A percentile compares a stretch with the other conserved stretches of the same genome.
Evolutionary conservation across 1,284 basidiomycete genomes (phyloP).

Genomic region (Cyathus olla): DNA sequence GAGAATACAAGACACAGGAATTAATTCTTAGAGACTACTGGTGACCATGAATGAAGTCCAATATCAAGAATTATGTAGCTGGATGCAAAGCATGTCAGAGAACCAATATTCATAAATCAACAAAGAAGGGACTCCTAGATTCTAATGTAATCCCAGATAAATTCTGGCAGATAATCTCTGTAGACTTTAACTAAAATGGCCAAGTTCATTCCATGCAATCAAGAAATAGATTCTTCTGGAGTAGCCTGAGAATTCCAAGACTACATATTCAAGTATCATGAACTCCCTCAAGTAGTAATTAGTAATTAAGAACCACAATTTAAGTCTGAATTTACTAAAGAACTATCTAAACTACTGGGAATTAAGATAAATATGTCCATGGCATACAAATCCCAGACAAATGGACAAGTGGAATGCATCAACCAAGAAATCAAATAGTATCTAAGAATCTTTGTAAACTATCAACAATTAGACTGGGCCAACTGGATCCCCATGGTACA

Average conservation of each 20-base stretch:
- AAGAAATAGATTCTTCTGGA: no score
- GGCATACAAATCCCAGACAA: slow-evolving; percentile 45
- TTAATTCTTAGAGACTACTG: slow-evolving; percentile 48
- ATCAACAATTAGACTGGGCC: no score
- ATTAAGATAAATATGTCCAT: slow-evolving; percentile 36
- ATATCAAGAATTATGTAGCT: no score
- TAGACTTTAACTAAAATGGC: slow-evolving; percentile 48
- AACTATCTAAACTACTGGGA: slow-evolving; percentile 28
- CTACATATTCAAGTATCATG: no score
- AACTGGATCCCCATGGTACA: no score
- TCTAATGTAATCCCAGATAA: slow-evolving; percentile 32
- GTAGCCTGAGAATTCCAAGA: no score
- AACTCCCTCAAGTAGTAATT: no score
- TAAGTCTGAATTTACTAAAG: slow-evolving; percentile 38
- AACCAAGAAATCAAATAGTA: slow-evolving; percentile 51
- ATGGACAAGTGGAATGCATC: slow-evolving; percentile 46
- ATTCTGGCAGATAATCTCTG: slow-evolving; percentile 41
- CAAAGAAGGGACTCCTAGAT: no score
- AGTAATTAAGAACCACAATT: no score
- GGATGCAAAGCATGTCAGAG: no score
- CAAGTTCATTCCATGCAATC: slow-evolving; percentile 39
- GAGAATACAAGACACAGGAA: slow-evolving; percentile 46
- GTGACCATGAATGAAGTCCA: slow-evolving; percentile 52
- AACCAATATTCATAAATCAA: slow-evolving; percentile 37
- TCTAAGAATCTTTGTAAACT: no score